These are phyloP conservation scores for Dioszegia aurantiaca DNA, from an alignment of 768 basidiomycete species.

Conservation along the genomic window DNA sequence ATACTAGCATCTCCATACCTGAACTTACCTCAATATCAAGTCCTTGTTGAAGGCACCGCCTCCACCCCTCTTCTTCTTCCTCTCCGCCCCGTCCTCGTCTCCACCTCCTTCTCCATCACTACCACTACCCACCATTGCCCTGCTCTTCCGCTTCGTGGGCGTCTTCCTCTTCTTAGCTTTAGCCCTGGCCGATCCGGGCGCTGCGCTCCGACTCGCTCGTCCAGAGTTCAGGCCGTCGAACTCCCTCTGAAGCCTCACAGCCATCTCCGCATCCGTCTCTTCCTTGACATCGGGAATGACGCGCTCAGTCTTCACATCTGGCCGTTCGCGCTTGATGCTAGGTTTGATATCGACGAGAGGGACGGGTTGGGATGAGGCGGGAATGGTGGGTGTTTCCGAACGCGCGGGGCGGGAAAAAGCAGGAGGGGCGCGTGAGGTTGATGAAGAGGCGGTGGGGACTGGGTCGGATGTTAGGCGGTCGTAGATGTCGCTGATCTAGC, in stretches of 20 bases:
- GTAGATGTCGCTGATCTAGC: slow-evolving; percentile 40
- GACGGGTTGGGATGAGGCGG: slow-evolving; percentile 22
- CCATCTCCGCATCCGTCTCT: slow-evolving; percentile 68
- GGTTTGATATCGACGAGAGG: slow-evolving; percentile 9
- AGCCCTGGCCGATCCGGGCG: slow-evolving; percentile 20
- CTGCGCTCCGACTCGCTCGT: slow-evolving; percentile 53
- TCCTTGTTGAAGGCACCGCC: slow-evolving; percentile 53
- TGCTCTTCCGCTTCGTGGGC: slow-evolving; percentile 47
- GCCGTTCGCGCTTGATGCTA: slow-evolving; percentile 7
- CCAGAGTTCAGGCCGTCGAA: slow-evolving; percentile 56
- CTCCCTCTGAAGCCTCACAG: slow-evolving; percentile 67
- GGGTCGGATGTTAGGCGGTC: slow-evolving; percentile 31
- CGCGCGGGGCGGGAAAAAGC: too few relatives aligned
- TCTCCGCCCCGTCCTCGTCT: slow-evolving; percentile 47
- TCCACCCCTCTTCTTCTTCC: slow-evolving; percentile 56
- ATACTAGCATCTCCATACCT: too few relatives aligned
- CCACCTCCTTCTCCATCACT: slow-evolving; percentile 31
- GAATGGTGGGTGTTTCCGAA: slow-evolving; percentile 25
- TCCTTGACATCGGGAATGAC: slow-evolving; percentile 49
- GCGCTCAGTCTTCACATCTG: not conserved
- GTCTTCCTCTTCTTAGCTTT: slow-evolving; percentile 24
- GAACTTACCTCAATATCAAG: slow-evolving; percentile 56
- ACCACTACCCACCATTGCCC: slow-evolving; percentile 42
- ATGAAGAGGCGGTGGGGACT: slow-evolving; percentile 17
- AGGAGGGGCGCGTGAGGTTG: slow-evolving; percentile 19